Conservation (phyloP, 75 land plant genomes). For the Picea sitchensis region DNA sequence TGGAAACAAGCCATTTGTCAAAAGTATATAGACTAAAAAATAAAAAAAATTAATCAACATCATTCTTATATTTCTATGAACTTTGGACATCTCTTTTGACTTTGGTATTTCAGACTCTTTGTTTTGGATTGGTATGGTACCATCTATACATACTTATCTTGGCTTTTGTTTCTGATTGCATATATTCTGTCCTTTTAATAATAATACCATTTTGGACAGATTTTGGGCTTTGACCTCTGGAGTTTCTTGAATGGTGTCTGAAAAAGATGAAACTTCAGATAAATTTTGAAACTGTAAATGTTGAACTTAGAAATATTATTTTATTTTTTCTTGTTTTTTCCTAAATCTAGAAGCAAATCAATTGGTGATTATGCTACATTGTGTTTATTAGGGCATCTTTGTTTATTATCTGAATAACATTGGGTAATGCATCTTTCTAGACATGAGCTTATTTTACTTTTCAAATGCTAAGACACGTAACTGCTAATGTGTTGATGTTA, state of each 20-base stretch:
- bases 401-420: background rate
- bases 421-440: background rate
- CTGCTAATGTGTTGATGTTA: background rate
- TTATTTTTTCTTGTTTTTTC: background rate
- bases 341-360: background rate
- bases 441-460: background rate
- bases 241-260: background rate
- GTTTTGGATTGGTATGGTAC: no score
- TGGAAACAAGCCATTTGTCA: no score
- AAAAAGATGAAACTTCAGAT: constrained; percentile 4
- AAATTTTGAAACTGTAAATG: background rate
- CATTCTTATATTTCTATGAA: no score
- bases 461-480: background rate
- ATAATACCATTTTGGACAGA: no score
- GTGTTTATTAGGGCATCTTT: background rate
- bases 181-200: no score
- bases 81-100: no score
- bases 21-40: no score
- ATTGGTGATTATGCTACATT: background rate
- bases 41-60: no score
- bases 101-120: no score
- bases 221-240: no score
- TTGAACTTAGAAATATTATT: background rate
- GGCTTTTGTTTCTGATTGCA: no score
- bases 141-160: no score